Base-by-base conservation (phyloP, 352 stramenopile genomes). In the Peronospora tabacina region DNA sequence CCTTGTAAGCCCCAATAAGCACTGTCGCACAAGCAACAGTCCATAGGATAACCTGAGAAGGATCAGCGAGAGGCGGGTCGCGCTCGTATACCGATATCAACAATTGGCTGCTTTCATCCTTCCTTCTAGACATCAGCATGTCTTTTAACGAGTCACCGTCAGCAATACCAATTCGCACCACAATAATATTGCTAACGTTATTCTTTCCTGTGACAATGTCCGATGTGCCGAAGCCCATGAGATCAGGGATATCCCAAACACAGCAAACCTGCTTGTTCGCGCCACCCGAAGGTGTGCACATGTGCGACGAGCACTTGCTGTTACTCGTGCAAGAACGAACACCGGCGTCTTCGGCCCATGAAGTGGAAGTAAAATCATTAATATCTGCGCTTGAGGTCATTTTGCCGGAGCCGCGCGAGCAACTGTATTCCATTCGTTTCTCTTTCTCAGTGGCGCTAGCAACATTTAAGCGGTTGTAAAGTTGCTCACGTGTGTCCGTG, bases 41-140 rank as follows among this genome's bases (percentile, higher is more conserved):
- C 78, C 78, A 92, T n/a, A 90, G 61, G 22, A 92, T 66, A 28
- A 80, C 68, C 44, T 87, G 74, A 13, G 81, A 64, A 43, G 73
- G 74, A 51, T 91, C 81, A 22, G 75, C 68, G 1, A 52, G 44
- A 7, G 77, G 77, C 24, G 75, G 62, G 28, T 77, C 70, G 8
- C 81, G 75, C 49, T 79, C 52, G 55, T 85, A 89, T 30, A 88
- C 62, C n/a, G 75, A 76, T 22, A 91, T 47, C 11, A 69, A 26
- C 17, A 81, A 35, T 28, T 75, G 54, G 7, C 55, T 55, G 16
- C 58, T 46, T 7, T 54, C 51, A 19, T 56, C 37, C 30, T 61
- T 39, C 16, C 57, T 58, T 22, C 51, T 46, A 5, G 66, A 59
- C 16, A 44, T 29, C 28, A 74, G 16, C 49, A 79, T 53, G 11